Percentiles rank a stretch among this genome's conserved stretches.
These are phyloP conservation scores for Dothistroma septosporum DNA, from an alignment of 2,329 filamentous ascomycete species.

Conservation along the genomic window DNA sequence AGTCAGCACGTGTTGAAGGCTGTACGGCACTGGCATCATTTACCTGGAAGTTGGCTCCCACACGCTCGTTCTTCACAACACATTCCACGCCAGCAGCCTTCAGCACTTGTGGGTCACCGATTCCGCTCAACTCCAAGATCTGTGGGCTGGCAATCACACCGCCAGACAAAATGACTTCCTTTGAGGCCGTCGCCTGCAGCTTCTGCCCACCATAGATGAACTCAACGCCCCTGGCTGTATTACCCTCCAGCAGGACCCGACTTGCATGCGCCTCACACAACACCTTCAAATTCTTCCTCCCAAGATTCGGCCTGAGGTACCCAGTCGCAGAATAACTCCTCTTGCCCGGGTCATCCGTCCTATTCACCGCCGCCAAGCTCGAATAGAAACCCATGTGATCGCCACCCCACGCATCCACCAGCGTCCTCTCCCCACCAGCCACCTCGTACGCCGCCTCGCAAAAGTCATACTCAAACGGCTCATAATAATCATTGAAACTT, in stretches of 20 bases:
- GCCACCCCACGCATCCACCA: slow-evolving; percentile 33
- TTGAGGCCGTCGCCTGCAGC: slow-evolving; percentile 40
- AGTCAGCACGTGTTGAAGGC: slow-evolving; percentile 4
- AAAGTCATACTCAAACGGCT: slow-evolving; percentile 38
- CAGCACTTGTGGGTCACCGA: slow-evolving; percentile 51
- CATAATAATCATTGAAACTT: slow-evolving; percentile 37
- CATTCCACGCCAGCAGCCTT: slow-evolving; percentile 46
- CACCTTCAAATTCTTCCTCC: slow-evolving; percentile 31
- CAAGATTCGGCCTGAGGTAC: slow-evolving; percentile 32
- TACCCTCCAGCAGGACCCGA: slow-evolving; percentile 29
- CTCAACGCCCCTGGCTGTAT: slow-evolving; percentile 36
- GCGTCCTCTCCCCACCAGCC: slow-evolving; percentile 29
- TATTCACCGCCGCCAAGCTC: slow-evolving; percentile 32
- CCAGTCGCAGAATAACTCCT: slow-evolving; percentile 34
- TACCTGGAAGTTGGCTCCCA: slow-evolving; percentile 48
- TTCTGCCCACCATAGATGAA: slow-evolving; percentile 40
- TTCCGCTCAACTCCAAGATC: slow-evolving; percentile 52
- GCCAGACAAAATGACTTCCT: slow-evolving; percentile 36
- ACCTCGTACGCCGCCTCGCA: slow-evolving; percentile 35
- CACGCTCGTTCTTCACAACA: slow-evolving; percentile 48
- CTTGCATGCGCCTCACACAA: slow-evolving; percentile 31
- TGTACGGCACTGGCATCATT: neutral
- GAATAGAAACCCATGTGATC: slow-evolving; percentile 35
- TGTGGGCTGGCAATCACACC: slow-evolving; percentile 52
- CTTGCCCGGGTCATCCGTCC: slow-evolving; percentile 30